These are phyloP conservation scores for Naegleria lovaniensis DNA, from an alignment of 208 protist genomes.

Conservation along the genomic window DNA sequence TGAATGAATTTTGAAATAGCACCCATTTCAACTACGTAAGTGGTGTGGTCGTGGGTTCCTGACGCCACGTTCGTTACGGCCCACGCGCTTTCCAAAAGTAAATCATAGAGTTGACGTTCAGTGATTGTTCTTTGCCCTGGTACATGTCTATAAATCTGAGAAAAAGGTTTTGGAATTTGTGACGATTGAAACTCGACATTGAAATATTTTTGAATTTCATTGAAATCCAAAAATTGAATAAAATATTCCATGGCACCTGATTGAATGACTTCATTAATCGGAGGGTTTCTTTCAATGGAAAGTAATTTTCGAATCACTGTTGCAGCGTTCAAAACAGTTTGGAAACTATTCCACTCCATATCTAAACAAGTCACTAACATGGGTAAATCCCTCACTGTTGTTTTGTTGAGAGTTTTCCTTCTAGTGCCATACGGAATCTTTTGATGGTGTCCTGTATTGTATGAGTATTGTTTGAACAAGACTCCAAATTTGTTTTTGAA, in stretches of 20 bases:
- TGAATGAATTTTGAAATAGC: slow-evolving; percentile 87
- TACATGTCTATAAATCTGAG: no score
- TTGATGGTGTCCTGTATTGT: no score
- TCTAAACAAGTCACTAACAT: not conserved
- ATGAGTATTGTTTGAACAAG: no score
- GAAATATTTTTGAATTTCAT: not conserved
- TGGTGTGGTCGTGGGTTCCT: slow-evolving; percentile 89
- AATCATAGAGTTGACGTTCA: slow-evolving; percentile 71
- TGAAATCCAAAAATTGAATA: not conserved
- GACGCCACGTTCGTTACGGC: slow-evolving; percentile 97
- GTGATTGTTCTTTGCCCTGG: slow-evolving; percentile 37
- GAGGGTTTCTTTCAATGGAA: not conserved
- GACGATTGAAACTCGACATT: not conserved
- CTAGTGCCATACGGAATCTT: no score
- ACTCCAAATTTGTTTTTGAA: no score
- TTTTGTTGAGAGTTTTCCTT: no score
- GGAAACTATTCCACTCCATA: not conserved
- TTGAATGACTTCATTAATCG: slow-evolving; percentile 19
- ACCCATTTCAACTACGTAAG: slow-evolving; percentile 74
- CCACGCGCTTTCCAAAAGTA: slow-evolving; percentile 97
- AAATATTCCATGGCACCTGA: not conserved
- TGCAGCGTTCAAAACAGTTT: not conserved
- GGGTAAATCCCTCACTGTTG: not conserved
- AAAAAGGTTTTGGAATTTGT: no score
- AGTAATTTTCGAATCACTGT: not conserved